Base-by-base conservation (phyloP, 1,284 basidiomycete species). In the Naganishia cerealis region DNA sequence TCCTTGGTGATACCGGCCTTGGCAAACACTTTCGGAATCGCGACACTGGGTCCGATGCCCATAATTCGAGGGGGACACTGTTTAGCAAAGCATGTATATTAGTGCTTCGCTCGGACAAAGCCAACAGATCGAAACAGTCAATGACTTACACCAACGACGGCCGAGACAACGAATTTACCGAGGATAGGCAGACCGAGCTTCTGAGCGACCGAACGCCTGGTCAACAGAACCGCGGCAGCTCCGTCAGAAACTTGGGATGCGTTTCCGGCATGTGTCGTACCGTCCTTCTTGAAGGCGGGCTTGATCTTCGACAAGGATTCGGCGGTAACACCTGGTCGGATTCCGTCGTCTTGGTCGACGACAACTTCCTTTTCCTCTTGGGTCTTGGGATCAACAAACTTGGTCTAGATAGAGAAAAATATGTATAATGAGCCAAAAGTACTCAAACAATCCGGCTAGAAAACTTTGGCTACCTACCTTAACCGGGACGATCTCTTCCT, bases 211-310 rank as follows among this genome's bases (percentile, higher is more conserved):
- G 88, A 90, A 59, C 93, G 87, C 68, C 91, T 86, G 40, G 90
- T 84, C 67, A 95, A 86, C 66, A 95, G 82, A 59, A 95, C 91
- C 0, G 92, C 93, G 52, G 92, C 91, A 21, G 93, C 93, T 70
- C 93, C 93, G 75, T 96, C 94, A 36, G 90, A 92, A 55, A 96
- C 86, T 78, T 94, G 92, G 24, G 89, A 91, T 0, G 91, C 90
- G 79, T 92, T 94, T 57, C 85, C 85, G 57, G 95, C 96, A 77
- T 96, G 93, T 1, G 96, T 97, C 21, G 85, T 82, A n/a, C 96
- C 96, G 50, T 88, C 87, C 82, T 91, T 90, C 69, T 83, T 81
- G 82, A 99, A 99, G 8, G 92, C 91, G 10, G 95, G 92, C 84
- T 95, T 98, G 75, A 99, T 86, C 85, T 96, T 98, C 66, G 82